These are phyloP conservation scores for Piper betle DNA, from an alignment of 164 flowering plant genomes.

Conservation along the genomic window DNA sequence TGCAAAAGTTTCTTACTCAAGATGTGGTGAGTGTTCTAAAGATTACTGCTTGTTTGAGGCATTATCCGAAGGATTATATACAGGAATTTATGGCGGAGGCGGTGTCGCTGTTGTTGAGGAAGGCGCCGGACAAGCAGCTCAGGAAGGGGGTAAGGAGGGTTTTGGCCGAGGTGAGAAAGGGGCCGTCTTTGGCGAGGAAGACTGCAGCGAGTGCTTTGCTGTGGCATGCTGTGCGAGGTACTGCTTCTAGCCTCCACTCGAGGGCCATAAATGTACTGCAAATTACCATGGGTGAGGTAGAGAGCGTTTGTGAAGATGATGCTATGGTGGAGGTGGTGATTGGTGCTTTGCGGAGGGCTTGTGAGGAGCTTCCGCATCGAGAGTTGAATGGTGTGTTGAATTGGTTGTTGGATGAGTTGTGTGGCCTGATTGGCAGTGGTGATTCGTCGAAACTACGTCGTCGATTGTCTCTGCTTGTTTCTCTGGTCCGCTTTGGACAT, in stretches of 20 bases:
- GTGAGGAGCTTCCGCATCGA: conserved; percentile 30
- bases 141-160: conserved; percentile 43
- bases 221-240: conserved; percentile 51
- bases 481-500: conserved; percentile 25
- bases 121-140: conserved; percentile 50
- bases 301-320: conserved; percentile 12
- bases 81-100: conserved; percentile 86
- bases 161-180: conserved; percentile 48
- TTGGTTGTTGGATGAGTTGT: conserved; percentile 37
- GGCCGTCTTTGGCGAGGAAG: conserved; percentile 35
- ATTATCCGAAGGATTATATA: conserved; percentile 62
- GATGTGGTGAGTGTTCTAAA: conserved; percentile 46
- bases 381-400: conserved; percentile 45
- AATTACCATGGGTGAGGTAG: conserved; percentile 28
- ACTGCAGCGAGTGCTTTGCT: conserved; percentile 56
- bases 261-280: conserved; percentile 40
- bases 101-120: conserved; percentile 67
- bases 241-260: conserved; percentile 65
- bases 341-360: conserved; percentile 35
- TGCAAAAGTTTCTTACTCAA: conserved; percentile 55
- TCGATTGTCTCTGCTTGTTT: conserved; percentile 44
- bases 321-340: conserved; percentile 49
- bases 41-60: conserved; percentile 52
- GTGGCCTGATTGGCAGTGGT: conserved; percentile 9
- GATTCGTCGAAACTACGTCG: conserved; percentile 26